These are phyloP conservation scores for Leersia perrieri DNA, from an alignment of 176 grass and related monocot genomes.

Conservation along the genomic window DNA sequence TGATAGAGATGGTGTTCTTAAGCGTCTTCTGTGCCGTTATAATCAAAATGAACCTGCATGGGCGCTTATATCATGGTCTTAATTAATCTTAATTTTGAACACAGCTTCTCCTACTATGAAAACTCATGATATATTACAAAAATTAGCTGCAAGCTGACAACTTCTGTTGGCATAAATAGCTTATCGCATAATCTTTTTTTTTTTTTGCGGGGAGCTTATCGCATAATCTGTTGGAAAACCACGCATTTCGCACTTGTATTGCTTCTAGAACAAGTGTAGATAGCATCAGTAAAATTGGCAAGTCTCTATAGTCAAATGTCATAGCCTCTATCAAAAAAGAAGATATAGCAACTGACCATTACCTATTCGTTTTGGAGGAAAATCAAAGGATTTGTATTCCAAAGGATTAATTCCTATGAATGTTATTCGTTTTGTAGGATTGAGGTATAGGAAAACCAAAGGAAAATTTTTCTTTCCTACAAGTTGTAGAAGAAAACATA, in stretches of 20 bases:
- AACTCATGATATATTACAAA: neutral
- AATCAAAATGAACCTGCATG: neutral
- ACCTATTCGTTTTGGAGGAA: too few species aligned
- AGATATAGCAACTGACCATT: neutral
- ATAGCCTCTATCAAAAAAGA: neutral
- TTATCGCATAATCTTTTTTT: neutral
- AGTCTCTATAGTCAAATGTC: neutral
- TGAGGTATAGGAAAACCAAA: too few species aligned
- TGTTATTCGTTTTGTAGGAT: too few species aligned
- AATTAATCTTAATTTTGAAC: neutral
- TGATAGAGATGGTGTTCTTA: neutral
- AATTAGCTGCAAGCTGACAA: neutral
- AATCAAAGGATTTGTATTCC: too few species aligned
- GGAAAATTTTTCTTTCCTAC: too few species aligned
- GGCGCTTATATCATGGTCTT: neutral
- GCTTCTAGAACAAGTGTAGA: neutral
- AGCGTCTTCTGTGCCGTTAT: neutral
- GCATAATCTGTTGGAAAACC: neutral
- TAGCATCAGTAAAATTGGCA: neutral
- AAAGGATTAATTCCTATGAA: too few species aligned
- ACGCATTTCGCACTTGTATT: neutral
- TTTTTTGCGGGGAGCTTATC: too few species aligned
- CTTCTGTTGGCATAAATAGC: neutral
- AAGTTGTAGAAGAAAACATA: too few species aligned
- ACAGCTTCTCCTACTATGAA: neutral